Conservation (phyloP, 805 yeast species). For the Ogataea pilisensis region DNA sequence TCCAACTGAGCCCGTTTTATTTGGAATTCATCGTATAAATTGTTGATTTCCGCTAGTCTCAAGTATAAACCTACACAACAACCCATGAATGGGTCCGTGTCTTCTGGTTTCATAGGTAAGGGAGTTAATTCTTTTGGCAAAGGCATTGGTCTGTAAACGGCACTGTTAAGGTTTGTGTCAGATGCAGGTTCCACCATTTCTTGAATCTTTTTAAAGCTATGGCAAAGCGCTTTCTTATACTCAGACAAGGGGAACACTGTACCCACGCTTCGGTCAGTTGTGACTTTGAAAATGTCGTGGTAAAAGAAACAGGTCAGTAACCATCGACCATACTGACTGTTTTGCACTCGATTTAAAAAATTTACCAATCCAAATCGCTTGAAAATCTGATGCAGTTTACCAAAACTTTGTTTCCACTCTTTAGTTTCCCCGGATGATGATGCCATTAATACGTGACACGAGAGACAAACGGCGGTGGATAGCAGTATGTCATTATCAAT, state of each 20-base stretch:
- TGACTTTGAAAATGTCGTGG: constrained; percentile 23
- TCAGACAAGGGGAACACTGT: constrained; percentile 21
- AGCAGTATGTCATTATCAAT: constrained; percentile 9
- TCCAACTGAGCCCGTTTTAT: constrained; percentile 3
- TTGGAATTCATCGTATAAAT: constrained; percentile 11
- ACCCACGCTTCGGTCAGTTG: constrained; percentile 15
- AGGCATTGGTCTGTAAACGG: too few species aligned
- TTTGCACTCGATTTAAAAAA: constrained; percentile 6
- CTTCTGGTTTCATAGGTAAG: too few species aligned
- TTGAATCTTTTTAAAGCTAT: constrained; percentile 2
- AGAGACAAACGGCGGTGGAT: constrained; percentile 13
- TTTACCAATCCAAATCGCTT: constrained; percentile 12
- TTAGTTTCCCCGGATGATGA: constrained; percentile 17
- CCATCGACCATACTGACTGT: constrained; percentile 13
- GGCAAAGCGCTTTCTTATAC: constrained; percentile 11
- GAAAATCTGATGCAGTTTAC: constrained; percentile 5
- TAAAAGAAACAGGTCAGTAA: constrained; percentile 20
- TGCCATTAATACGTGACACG: constrained; percentile 16
- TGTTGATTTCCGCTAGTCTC: constrained; percentile 17
- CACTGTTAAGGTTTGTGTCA: too few species aligned
- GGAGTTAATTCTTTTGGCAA: too few species aligned
- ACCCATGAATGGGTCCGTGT: constrained; percentile 14
- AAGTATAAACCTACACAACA: constrained; percentile 18
- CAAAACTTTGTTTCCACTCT: constrained; percentile 21
- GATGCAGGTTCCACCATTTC: not conserved